Evolutionary conservation across 2,329 filamentous ascomycete genomes (phyloP), one percentile per base, ranked within the genome.

Genomic region (Paramyrothecium sp.): DNA sequence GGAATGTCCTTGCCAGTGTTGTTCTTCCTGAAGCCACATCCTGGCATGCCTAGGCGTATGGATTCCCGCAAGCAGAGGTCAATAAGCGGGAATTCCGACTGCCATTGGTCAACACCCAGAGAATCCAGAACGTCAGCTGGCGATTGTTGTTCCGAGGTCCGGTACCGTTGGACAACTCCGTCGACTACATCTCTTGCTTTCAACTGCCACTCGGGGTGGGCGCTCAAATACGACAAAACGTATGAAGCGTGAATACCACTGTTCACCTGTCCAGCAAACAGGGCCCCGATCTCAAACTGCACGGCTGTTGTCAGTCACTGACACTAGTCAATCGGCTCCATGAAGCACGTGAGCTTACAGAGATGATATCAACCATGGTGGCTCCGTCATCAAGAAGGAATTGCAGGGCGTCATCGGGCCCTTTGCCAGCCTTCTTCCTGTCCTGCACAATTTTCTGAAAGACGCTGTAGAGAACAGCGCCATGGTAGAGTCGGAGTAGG

Each of bases 241-340:
- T 78, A 85, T 2, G 78, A 77, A 1, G 80, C 78, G 60, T 83
- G 85, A 65, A 83, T 77, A 44, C 81, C 82, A 22, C 72, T 81
- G 68, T 86, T 86, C n/a, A 85, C 61, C 34, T 81, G 71, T n/a
- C 82, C 83, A 1, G 83, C 82, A 63, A 83, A 84, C 3, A 87
- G 69, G 0, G 80, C 71, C 13, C 78, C 77, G n/a, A 85, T 69
- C 83, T 73, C 66, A 85, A 83, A 71, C 79, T 60, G 17, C 50
- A 21, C 19, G 21, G 3, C 16, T 3, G 5, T n/a, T 41, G 44
- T 21, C 20, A 19, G 16, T 16, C 19, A 26, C 21, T n/a, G 44
- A 8, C 26, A 20, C 12, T 16, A 19, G 38, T n/a, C 38, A 13
- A 44, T 44, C 38, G 19, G 3, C 17, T 13, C 11, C 17, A 17